phyloP scores from a whole-genome alignment of 192 early-diverging fungal genomes.

The Podochytrium sp. region DNA sequence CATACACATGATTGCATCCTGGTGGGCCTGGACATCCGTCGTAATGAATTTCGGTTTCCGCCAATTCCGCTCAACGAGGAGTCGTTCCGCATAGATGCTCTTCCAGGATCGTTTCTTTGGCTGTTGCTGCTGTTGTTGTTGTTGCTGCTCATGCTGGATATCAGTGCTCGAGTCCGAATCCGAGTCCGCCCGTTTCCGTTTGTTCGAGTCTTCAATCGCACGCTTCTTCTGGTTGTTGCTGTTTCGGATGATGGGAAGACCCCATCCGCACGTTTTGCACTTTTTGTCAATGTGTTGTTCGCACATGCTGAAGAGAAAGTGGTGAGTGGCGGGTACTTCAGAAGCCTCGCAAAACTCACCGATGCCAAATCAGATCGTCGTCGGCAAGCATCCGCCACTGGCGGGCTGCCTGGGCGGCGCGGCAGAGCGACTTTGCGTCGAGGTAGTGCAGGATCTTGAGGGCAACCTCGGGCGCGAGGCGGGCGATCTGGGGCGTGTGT shows the following conservation, averaged over 20 bases:
- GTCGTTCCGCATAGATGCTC: conserved; percentile 90
- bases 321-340: not conserved
- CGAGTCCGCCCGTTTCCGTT: conserved; percentile 28
- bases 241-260: conserved; percentile 43
- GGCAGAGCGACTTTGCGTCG: conserved; percentile 89
- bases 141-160: not conserved
- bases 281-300: conserved; percentile 96
- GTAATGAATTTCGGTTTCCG: conserved; percentile 74
- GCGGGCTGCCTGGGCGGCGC: conserved; percentile 84
- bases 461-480: conserved; percentile 66
- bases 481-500: not conserved
- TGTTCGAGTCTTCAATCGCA: conserved; percentile 4
- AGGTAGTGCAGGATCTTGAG: conserved; percentile 87
- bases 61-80: conserved; percentile 94
- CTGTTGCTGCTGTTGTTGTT: not conserved
- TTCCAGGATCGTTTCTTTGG: conserved; percentile 82
- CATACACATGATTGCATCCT: conserved; percentile 87
- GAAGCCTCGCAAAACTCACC: not conserved
- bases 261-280: conserved; percentile 97
- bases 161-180: not conserved
- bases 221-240: not conserved
- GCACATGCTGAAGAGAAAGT: conserved; percentile 71
- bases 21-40: conserved; percentile 74
- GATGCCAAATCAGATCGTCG: conserved; percentile 93
- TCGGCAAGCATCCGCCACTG: conserved; percentile 85